A percentile compares a stretch with the other conserved stretches of the same genome.
These are phyloP conservation scores for Fusarium anguioides DNA, from an alignment of 2,329 filamentous ascomycete species.

Conservation along the genomic window DNA sequence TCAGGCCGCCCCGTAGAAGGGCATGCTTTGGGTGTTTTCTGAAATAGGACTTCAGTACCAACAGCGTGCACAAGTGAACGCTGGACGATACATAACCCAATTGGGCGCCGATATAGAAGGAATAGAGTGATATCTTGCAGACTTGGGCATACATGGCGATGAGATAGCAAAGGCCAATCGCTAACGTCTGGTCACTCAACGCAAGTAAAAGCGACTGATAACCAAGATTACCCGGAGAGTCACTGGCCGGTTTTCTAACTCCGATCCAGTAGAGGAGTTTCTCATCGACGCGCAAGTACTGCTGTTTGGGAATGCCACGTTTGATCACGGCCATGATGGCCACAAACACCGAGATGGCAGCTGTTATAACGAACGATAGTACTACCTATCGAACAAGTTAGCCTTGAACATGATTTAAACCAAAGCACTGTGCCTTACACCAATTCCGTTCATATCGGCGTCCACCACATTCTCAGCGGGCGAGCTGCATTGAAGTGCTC, in stretches of 20 bases:
- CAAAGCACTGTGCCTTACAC: background rate
- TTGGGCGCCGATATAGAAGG: slow-evolving; percentile 12
- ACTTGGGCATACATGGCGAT: slow-evolving; percentile 29
- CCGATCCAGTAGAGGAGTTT: slow-evolving; percentile 14
- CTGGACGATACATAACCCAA: slow-evolving; percentile 12
- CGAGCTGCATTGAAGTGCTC: background rate
- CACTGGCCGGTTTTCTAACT: slow-evolving; percentile 8
- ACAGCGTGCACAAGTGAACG: slow-evolving; percentile 16
- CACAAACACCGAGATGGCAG: slow-evolving; percentile 15
- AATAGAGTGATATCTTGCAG: slow-evolving; percentile 7
- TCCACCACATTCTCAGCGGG: slow-evolving; percentile 12
- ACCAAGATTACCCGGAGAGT: slow-evolving; percentile 20
- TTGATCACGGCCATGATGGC: slow-evolving; percentile 13
- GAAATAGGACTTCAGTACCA: slow-evolving; percentile 28
- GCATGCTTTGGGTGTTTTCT: slow-evolving; percentile 18
- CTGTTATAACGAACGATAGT: slow-evolving; percentile 16
- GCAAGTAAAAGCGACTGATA: slow-evolving; percentile 27
- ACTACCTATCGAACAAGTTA: slow-evolving; percentile 15
- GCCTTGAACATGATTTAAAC: background rate
- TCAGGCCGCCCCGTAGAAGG: slow-evolving; percentile 8
- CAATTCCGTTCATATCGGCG: slow-evolving; percentile 33
- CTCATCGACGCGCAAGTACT: slow-evolving; percentile 25
- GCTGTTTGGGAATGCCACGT: slow-evolving; percentile 17
- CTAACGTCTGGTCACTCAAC: slow-evolving; percentile 32
- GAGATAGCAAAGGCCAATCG: slow-evolving; percentile 20